Evolutionary conservation across 441 rosid species (phyloP).

Genomic region (Pelargonium myrrhifolium): DNA sequence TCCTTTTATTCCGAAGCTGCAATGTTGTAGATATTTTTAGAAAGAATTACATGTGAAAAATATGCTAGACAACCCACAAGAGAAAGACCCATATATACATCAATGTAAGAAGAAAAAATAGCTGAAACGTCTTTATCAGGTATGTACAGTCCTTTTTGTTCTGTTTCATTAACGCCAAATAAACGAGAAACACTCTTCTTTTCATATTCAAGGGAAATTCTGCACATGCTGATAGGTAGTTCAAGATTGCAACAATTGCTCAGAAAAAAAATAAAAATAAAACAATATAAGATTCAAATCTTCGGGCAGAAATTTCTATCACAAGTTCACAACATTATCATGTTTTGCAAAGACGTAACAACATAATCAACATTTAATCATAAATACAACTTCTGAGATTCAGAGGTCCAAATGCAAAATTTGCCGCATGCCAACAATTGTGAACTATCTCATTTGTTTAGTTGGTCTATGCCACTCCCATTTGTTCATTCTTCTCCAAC

Average conservation of each 20-base stretch:
- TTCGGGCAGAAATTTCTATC: not conserved
- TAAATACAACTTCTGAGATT: not conserved
- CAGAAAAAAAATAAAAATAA: not conserved
- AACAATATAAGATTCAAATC: not conserved
- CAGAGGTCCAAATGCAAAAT: not conserved
- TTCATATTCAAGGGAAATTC: not conserved
- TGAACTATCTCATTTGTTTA: not conserved
- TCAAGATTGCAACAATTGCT: not conserved
- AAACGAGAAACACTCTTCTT: not conserved
- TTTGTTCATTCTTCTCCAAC: not conserved
- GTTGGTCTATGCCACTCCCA: not conserved
- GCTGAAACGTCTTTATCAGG: not conserved
- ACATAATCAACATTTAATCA: not conserved
- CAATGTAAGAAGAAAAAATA: not conserved
- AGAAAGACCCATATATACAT: not conserved
- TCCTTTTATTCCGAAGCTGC: conserved; percentile 63
- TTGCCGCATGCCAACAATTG: not conserved
- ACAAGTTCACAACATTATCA: not conserved
- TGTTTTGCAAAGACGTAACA: not conserved
- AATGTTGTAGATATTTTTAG: conserved; percentile 11
- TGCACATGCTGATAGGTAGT: not conserved
- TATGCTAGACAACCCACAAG: not conserved
- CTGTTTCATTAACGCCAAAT: not conserved
- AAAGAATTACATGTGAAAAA: not conserved
- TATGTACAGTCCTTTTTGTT: not conserved